Conservation (phyloP, 1,284 basidiomycete genomes). For the Kwoniella shivajii region DNA sequence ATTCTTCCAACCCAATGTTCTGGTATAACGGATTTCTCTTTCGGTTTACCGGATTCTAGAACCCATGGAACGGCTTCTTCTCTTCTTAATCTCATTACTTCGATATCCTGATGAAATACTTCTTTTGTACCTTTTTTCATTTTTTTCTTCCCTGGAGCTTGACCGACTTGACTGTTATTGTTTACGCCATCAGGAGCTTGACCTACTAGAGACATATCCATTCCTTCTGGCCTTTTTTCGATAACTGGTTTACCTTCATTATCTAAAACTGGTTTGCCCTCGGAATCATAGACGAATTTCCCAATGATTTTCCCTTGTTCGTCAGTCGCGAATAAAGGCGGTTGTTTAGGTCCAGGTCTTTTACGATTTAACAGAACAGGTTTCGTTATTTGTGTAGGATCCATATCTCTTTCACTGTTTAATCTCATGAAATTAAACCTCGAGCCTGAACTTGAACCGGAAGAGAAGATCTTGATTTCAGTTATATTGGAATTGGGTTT, state of each 20-base stretch:
- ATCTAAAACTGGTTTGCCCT: slow-evolving; percentile 44
- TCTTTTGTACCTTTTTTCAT: slow-evolving; percentile 39
- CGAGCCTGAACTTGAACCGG: slow-evolving; percentile 20
- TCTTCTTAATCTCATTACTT: slow-evolving; percentile 42
- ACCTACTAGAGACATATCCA: slow-evolving; percentile 46
- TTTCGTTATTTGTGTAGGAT: slow-evolving; percentile 33
- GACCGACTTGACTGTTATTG: slow-evolving; percentile 11
- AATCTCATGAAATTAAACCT: slow-evolving; percentile 49
- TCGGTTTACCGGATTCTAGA: slow-evolving; percentile 38
- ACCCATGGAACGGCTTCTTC: slow-evolving; percentile 52
- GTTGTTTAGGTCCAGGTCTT: slow-evolving; percentile 35
- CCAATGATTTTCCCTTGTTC: slow-evolving; percentile 43
- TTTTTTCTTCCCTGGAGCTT: slow-evolving; percentile 18
- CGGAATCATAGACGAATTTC: slow-evolving; percentile 42
- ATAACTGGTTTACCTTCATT: slow-evolving; percentile 40
- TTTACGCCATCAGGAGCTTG: slow-evolving; percentile 22
- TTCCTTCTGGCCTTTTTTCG: slow-evolving; percentile 32
- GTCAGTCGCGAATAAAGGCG: slow-evolving; percentile 37
- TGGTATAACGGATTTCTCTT: slow-evolving; percentile 24
- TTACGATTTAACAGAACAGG: slow-evolving; percentile 49
- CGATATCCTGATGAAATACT: slow-evolving; percentile 47
- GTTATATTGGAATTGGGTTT: slow-evolving; percentile 23
- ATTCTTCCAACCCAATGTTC: slow-evolving; percentile 50
- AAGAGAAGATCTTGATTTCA: slow-evolving; percentile 46
- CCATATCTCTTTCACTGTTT: slow-evolving; percentile 32